Conservation (phyloP, 257 asterid species). For the Salvia rosmarinus region DNA sequence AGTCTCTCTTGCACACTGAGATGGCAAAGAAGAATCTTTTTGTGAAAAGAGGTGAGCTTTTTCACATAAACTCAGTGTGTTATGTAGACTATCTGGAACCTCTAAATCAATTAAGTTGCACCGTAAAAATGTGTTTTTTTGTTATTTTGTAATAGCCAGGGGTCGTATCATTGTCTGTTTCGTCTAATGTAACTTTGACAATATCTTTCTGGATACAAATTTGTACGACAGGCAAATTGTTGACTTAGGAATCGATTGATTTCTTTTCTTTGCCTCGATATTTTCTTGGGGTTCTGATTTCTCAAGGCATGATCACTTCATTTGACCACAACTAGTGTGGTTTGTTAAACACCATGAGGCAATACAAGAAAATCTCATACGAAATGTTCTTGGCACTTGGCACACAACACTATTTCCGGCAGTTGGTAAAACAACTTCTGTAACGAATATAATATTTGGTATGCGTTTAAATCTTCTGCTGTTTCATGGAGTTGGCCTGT, state of each 20-base stretch:
- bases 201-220: background rate
- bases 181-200: too few species aligned
- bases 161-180: too few species aligned
- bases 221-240: too few species aligned
- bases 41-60: constrained; percentile 85
- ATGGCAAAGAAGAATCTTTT: constrained; percentile 99
- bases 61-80: background rate
- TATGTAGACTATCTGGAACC: background rate
- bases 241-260: background rate
- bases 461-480: too few species aligned
- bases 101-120: background rate
- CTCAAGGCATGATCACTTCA: too few species aligned
- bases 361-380: too few species aligned
- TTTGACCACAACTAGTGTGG: background rate
- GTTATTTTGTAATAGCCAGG: background rate
- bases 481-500: background rate
- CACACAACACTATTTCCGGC: too few species aligned
- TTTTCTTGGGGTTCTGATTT: background rate
- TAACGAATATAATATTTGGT: too few species aligned
- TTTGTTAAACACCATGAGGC: background rate
- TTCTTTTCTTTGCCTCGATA: background rate
- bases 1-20: constrained; percentile 91
- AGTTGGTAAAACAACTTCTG: too few species aligned
- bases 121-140: background rate
- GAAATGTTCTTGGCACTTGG: too few species aligned